Base-by-base conservation (phyloP, 2,329 filamentous ascomycete species). In the Claviceps purpurea region DNA sequence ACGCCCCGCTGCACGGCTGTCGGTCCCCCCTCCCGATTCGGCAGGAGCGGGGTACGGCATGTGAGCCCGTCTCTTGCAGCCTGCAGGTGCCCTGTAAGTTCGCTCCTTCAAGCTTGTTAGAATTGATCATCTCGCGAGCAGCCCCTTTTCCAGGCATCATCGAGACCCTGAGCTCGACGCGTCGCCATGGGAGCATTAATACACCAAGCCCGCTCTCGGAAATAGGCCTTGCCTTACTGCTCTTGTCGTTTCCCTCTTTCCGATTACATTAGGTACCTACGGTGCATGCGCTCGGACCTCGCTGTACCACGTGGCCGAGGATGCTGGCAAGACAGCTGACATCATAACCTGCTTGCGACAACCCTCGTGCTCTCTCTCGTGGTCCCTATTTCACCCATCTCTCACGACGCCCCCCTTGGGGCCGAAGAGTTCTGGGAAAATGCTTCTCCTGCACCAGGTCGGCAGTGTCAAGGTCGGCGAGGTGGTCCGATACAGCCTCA, bases 391-490 rank as follows among this genome's bases (percentile, higher is more conserved):
- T 30, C 42, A 45, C 5, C 24, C 22, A 1, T 26, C 14, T 18
- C 26, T 8, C 14, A 34, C 26, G n/a, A 47, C 45, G 20, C 40
- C 40, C 40, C 40, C 18, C 40, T 20, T 20, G 40, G 40, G n/a
- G 40, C 40, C 5, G 8, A 20, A 18, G 40, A 1, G 10, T 42
- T 18, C 16, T 14, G 42, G 5, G 5, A 58, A 48, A 37, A 97
- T 97, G 93, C 76, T 97, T 58, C 81, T 97, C 65, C 73, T 95
- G 55, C 87, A 96, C 70, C 93, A 97, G 71, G 77, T 85, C 57
- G 93, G 93, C 63, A 88, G 79, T 71, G 85, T 97, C 66, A 95
- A 91, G 69, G 87, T 97, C 58, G 93, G 93, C 65, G 90, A 97
- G 71, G 85, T 96, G 41, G 82, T 96, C 57, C 85, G 93, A 72